These are phyloP conservation scores for Sporothrix schenckii DNA, from an alignment of 2,329 filamentous ascomycete species.

Conservation along the genomic window DNA sequence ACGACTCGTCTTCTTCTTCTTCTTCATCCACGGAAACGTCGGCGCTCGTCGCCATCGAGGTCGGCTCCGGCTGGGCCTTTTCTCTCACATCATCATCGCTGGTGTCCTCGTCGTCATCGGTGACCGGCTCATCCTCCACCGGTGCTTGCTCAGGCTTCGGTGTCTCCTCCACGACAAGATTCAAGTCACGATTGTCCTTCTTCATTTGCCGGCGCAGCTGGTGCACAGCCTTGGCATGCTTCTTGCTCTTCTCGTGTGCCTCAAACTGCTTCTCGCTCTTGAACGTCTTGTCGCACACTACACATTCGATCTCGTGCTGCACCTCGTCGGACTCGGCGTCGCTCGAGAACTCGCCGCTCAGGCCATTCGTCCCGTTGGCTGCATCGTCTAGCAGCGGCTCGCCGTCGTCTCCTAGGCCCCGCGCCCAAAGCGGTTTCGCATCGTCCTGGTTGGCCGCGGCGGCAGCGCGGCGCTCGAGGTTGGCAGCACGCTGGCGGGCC, in stretches of 20 bases:
- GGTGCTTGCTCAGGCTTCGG: slow-evolving; percentile 4
- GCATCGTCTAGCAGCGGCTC: slow-evolving; percentile 53
- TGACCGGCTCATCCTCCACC: neutral
- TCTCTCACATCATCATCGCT: slow-evolving; percentile 13
- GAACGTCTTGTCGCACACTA: slow-evolving; percentile 77
- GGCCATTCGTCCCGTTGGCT: slow-evolving; percentile 43
- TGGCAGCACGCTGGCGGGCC: slow-evolving; percentile 76
- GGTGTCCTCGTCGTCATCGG: neutral
- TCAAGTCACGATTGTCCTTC: slow-evolving; percentile 69
- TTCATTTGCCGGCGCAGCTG: slow-evolving; percentile 80
- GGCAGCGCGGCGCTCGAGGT: slow-evolving; percentile 66
- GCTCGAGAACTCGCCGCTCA: slow-evolving; percentile 57
- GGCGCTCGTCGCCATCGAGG: neutral
- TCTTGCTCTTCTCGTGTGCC: slow-evolving; percentile 94
- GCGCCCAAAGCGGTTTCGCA: slow-evolving; percentile 75
- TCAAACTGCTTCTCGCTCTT: slow-evolving; percentile 91
- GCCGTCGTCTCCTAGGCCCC: slow-evolving; percentile 57
- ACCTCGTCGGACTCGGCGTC: slow-evolving; percentile 57
- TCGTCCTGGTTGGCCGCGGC: slow-evolving; percentile 55
- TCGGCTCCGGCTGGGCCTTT: slow-evolving; percentile 28
- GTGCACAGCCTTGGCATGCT: slow-evolving; percentile 85
- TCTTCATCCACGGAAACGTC: neutral
- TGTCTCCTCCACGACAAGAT: slow-evolving; percentile 44
- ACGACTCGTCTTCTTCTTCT: slow-evolving; percentile 37
- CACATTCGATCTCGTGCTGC: slow-evolving; percentile 68